Base-by-base conservation (phyloP, 176 grass and related monocot genomes). In the Aegilops longissima region DNA sequence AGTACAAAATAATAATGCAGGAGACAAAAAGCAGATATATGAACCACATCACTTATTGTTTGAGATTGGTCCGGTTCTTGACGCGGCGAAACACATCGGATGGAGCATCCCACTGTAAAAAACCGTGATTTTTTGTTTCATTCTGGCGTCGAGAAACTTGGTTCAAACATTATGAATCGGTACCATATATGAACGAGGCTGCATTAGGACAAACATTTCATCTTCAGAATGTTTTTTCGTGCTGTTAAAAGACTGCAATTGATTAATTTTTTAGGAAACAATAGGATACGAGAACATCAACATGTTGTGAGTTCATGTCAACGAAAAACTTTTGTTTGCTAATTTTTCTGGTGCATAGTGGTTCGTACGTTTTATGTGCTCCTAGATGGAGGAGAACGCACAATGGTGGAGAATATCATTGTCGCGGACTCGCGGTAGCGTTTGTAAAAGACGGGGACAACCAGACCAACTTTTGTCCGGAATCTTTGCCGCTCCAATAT, bases 391-490 rank as follows among this genome's bases (percentile, higher is more conserved):
- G 9, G n/a, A 63, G 5, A 63, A 24, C 2, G 61, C 5, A 24
- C 0, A 11, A 63, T 5, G 4, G 9, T 34, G 33, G 0, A 34
- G 10, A 33, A n/a, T 31, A 78, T 7, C 29, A 2, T 77, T 10
- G 12, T 0, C 12, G 34, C 5, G 5, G 14, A 54, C 51, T 54
- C 5, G 2, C 2, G 16, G 16, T 16, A 35, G 1, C 18, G 35
- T 49, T 52, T 51, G 14, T 51, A 8, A 30, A 52, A 10, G 27
- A 39, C 0, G 0, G 0, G 5, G 4, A 6, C 2, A 0, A 30
- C 21, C 1, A 42, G 1, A n/a, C 0, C 0, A 12, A 20, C 17
- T 44, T 85, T 81, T 49, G 12, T 67, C 2, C 0, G 0, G 34
- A 87, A 84, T 87, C 59, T 76, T 85, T 3, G 61, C 45, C 35